phyloP scores from a whole-genome alignment of 441 rosid genomes.

The Croton setiger region DNA sequence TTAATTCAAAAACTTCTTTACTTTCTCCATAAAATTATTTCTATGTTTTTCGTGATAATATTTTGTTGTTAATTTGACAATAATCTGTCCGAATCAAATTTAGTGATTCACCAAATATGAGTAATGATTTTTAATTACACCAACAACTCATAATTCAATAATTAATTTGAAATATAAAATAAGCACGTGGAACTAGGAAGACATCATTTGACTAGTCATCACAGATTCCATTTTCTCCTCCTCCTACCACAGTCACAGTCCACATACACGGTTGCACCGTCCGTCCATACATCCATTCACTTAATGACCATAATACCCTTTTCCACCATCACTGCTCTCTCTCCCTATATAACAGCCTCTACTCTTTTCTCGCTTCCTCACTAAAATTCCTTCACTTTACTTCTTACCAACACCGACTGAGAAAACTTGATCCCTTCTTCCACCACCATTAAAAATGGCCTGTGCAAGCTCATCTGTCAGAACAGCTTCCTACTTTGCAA shows the following conservation, averaged over 20 bases:
- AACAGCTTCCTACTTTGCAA: conserved; percentile 22
- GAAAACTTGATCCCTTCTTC: background rate
- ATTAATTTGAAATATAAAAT: no score
- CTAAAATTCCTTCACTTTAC: conserved; percentile 14
- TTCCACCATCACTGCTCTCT: background rate
- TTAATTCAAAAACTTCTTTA: background rate
- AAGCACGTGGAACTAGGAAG: no score
- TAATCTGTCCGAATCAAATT: no score
- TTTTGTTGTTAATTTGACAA: no score
- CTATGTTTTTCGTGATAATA: no score
- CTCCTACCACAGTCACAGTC: no score
- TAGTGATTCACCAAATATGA: no score
- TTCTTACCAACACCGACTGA: background rate
- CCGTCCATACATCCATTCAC: background rate
- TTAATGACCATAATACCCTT: background rate
- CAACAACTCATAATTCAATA: no score
- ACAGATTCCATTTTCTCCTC: no score
- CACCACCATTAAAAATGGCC: conserved; percentile 28
- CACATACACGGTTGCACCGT: conserved; percentile 4
- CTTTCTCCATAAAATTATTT: background rate
- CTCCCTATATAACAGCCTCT: conserved; percentile 6
- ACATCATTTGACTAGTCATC: conserved; percentile 2
- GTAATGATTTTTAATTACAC: no score
- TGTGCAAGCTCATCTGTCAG: conserved; percentile 31
- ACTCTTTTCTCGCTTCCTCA: conserved; percentile 3